These are phyloP conservation scores for Cytospora leucostoma DNA, from an alignment of 2,329 filamentous ascomycete genomes.

Conservation along the genomic window DNA sequence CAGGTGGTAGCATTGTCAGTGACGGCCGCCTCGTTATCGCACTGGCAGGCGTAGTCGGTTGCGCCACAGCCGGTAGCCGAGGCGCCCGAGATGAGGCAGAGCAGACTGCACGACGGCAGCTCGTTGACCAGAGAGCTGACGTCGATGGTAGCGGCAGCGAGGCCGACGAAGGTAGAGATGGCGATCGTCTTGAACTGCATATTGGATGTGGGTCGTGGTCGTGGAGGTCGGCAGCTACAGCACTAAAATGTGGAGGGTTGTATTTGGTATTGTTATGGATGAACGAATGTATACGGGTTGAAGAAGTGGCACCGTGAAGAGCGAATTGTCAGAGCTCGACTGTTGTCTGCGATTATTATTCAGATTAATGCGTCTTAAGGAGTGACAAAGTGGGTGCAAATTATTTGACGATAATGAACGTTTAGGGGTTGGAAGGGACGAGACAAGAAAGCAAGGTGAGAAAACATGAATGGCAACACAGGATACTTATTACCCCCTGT, in stretches of 20 bases:
- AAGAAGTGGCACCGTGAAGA: neutral
- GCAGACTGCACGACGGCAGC: conserved; percentile 25
- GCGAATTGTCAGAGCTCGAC: neutral
- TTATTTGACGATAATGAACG: conserved; percentile 2
- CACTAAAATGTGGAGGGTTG: neutral
- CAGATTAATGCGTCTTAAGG: neutral
- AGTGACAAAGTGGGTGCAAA: neutral
- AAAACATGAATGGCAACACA: neutral
- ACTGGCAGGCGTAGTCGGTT: conserved; percentile 25
- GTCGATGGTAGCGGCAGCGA: conserved; percentile 22
- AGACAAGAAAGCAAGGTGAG: neutral
- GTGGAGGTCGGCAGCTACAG: conserved; percentile 21
- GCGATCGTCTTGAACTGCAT: conserved; percentile 27
- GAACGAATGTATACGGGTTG: neutral
- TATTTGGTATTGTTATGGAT: too few species aligned
- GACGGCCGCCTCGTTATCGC: conserved; percentile 20
- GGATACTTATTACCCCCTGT: conserved; percentile 12
- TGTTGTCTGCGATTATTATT: conserved; percentile 4
- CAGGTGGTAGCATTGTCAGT: conserved; percentile 16
- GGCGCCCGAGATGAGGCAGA: conserved; percentile 22
- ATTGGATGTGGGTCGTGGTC: conserved; percentile 15
- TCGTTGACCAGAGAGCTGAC: conserved; percentile 17
- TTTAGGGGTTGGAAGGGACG: neutral
- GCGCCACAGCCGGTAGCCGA: conserved; percentile 18
- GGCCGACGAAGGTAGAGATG: conserved; percentile 22